Percentiles rank a stretch among this genome's conserved stretches.
Conservation (phyloP, 2,329 filamentous ascomycete genomes). For the Didymella pomorum region DNA sequence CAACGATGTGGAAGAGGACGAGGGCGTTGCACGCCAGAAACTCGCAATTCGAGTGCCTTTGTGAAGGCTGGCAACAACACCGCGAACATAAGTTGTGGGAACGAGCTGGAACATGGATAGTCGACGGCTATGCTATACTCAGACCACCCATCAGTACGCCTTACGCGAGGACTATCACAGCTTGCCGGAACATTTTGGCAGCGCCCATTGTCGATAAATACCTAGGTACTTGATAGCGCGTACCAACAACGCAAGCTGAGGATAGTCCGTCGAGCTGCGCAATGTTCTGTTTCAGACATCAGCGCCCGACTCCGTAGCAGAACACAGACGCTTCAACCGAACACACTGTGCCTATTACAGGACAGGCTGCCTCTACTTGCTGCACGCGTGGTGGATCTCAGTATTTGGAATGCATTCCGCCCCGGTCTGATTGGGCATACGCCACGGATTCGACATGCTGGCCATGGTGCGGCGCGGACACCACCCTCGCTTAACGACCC, state of each 20-base stretch:
- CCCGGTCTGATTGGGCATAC: constrained; percentile 32
- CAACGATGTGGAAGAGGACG: constrained; percentile 24
- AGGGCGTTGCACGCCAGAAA: constrained; percentile 17
- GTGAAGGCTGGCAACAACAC: constrained; percentile 29
- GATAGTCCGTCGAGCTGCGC: constrained; percentile 52
- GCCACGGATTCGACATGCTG: constrained; percentile 34
- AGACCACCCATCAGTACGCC: constrained; percentile 43
- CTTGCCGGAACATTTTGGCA: constrained; percentile 56
- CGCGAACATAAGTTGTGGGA: constrained; percentile 36
- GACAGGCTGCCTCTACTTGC: constrained; percentile 44
- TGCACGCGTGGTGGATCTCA: constrained; percentile 39
- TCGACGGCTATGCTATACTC: constrained; percentile 45
- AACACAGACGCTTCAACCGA: constrained; percentile 59
- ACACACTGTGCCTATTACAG: constrained; percentile 52
- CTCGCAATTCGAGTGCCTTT: constrained; percentile 11
- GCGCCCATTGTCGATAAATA: constrained; percentile 73
- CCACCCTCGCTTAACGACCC: constrained; percentile 39
- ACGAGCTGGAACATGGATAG: constrained; percentile 40
- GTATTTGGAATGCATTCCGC: constrained; percentile 29
- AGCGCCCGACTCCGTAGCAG: constrained; percentile 77
- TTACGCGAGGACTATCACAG: constrained; percentile 46
- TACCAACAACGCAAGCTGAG: constrained; percentile 59
- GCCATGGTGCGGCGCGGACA: constrained; percentile 33
- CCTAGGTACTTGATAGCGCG: constrained; percentile 69
- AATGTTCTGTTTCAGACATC: constrained; percentile 68